A percentile compares a stretch with the other conserved stretches of the same genome.
Conservation (phyloP, 1,284 basidiomycete species). For the Schizophyllum amplum region DNA sequence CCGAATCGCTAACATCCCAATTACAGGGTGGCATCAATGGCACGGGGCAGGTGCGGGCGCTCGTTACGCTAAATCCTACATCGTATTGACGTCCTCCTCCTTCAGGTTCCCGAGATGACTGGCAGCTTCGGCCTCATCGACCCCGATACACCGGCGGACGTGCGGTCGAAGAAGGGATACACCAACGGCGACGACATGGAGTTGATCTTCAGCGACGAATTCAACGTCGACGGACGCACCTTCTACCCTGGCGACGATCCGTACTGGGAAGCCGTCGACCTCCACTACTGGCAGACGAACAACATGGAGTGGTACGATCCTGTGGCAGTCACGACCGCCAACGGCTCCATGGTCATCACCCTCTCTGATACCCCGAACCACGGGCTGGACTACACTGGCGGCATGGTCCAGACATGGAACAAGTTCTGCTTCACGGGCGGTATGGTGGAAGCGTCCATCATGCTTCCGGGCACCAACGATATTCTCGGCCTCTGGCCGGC, state of each 20-base stretch:
- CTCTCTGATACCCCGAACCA: slow-evolving; percentile 35
- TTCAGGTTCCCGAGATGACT: slow-evolving; percentile 49
- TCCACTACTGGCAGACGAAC: slow-evolving; percentile 34
- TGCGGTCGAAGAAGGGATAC: slow-evolving; percentile 39
- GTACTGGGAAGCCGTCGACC: slow-evolving; percentile 44
- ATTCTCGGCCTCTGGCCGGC: slow-evolving; percentile 27
- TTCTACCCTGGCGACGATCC: slow-evolving; percentile 44
- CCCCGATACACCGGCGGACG: slow-evolving; percentile 49
- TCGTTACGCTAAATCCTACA: slow-evolving; percentile 12
- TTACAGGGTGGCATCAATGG: slow-evolving; percentile 13
- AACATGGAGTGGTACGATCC: slow-evolving; percentile 41
- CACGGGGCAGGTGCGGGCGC: slow-evolving; percentile 13
- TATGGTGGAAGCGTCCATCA: slow-evolving; percentile 51
- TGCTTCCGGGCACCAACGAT: slow-evolving; percentile 57
- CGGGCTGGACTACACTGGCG: slow-evolving; percentile 12
- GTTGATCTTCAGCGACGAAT: slow-evolving; percentile 70
- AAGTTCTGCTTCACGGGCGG: slow-evolving; percentile 13
- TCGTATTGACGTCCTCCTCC: slow-evolving; percentile 36
- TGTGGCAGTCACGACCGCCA: slow-evolving; percentile 45
- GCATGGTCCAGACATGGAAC: slow-evolving; percentile 22
- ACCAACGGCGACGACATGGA: slow-evolving; percentile 34
- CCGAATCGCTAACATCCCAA: slow-evolving; percentile 19
- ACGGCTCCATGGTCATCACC: slow-evolving; percentile 61
- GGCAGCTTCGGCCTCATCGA: slow-evolving; percentile 49
- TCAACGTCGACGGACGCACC: slow-evolving; percentile 56